Evolutionary conservation across 2,329 filamentous ascomycete genomes (phyloP).

Genomic region (Claviceps pazoutovae): DNA sequence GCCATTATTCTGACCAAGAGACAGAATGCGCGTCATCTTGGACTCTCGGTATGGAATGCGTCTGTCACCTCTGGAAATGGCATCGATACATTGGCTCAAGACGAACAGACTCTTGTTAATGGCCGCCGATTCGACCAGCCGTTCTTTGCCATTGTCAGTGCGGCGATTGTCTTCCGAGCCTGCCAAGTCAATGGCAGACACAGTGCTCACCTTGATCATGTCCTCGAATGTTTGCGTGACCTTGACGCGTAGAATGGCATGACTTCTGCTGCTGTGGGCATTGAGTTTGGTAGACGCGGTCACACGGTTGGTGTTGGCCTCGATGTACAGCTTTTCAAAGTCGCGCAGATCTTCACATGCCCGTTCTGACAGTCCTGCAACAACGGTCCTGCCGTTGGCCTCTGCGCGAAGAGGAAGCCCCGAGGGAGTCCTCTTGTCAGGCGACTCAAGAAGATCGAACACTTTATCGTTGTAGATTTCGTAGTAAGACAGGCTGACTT

Average conservation of each 20-base stretch:
- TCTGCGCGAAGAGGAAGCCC: slow-evolving; percentile 75
- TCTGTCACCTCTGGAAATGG: slow-evolving; percentile 61
- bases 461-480: slow-evolving; percentile 97
- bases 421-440: slow-evolving; percentile 69
- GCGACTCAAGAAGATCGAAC: slow-evolving; percentile 76
- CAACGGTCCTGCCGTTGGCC: slow-evolving; percentile 73
- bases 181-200: slow-evolving; percentile 86
- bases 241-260: slow-evolving; percentile 84
- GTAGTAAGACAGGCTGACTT: slow-evolving; percentile 76
- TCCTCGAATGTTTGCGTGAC: slow-evolving; percentile 62
- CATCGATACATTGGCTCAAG: slow-evolving; percentile 86
- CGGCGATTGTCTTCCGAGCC: slow-evolving; percentile 91
- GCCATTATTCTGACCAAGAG: slow-evolving; percentile 85
- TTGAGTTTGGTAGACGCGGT: slow-evolving; percentile 88
- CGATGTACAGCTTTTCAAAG: slow-evolving; percentile 80
- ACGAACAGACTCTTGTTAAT: slow-evolving; percentile 98
- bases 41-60: slow-evolving; percentile 88
- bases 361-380: slow-evolving; percentile 73
- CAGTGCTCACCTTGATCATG: slow-evolving; percentile 61
- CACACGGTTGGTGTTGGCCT: slow-evolving; percentile 80
- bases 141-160: slow-evolving; percentile 85
- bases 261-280: slow-evolving; percentile 76
- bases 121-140: slow-evolving; percentile 84
- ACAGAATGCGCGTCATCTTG: slow-evolving; percentile 93
- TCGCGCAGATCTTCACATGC: slow-evolving; percentile 75